phyloP scores from a whole-genome alignment of 202 grass and related monocot species.

The Setaria italica region DNA sequence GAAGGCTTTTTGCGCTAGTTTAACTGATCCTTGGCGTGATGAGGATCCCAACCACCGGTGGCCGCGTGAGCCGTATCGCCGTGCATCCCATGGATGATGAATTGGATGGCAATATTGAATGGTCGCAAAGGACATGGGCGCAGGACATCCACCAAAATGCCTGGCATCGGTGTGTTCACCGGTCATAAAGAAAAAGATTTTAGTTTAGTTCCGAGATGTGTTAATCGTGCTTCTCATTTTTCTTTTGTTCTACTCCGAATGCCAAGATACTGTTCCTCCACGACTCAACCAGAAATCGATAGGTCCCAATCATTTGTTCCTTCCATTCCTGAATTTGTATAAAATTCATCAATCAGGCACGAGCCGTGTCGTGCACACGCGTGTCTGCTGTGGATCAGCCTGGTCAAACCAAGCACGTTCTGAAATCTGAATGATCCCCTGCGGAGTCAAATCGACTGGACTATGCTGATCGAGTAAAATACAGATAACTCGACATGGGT shows the following conservation, averaged over 20 bases:
- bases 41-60: neutral
- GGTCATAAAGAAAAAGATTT: constrained; percentile 1
- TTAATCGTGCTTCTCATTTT: neutral
- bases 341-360: neutral
- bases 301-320: no score
- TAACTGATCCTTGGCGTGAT: neutral
- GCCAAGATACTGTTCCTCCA: neutral
- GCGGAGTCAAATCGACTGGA: neutral
- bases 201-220: neutral
- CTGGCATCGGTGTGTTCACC: neutral
- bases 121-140: neutral
- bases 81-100: neutral
- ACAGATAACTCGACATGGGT: neutral
- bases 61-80: constrained; percentile 3
- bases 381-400: neutral
- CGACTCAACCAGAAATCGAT: neutral
- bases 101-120: neutral
- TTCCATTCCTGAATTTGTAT: neutral
- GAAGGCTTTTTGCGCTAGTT: neutral
- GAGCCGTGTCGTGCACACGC: neutral
- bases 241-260: neutral
- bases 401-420: constrained; percentile 1
- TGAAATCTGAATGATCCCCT: neutral
- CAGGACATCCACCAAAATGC: no score
- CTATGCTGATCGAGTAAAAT: neutral